A percentile compares a stretch with the other conserved stretches of the same genome.
Evolutionary conservation across 1,284 basidiomycete genomes (phyloP).

Genomic region (Phylloboletellus chloephorus): DNA sequence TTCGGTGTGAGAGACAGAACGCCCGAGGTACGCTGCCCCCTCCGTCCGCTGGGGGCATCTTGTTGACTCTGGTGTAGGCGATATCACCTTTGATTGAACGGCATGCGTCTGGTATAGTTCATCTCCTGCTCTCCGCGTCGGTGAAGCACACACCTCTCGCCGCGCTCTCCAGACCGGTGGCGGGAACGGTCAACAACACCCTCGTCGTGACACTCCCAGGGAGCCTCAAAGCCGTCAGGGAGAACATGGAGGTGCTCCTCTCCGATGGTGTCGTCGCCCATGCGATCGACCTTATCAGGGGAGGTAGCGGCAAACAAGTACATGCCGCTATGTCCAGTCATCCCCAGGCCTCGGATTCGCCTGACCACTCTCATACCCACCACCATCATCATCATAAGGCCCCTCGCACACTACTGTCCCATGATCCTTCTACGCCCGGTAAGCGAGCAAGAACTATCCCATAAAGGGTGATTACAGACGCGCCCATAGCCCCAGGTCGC

Average conservation of each 20-base stretch:
- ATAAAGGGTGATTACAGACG: not conserved
- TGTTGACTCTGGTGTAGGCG: conserved; percentile 43
- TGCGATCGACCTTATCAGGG: conserved; percentile 70
- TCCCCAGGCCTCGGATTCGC: conserved; percentile 13
- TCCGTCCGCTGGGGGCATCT: not conserved
- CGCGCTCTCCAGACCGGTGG: conserved; percentile 75
- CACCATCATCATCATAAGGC: conserved; percentile 39
- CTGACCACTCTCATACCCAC: conserved; percentile 37
- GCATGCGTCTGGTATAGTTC: conserved; percentile 73
- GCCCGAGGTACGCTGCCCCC: conserved; percentile 56
- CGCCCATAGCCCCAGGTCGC: conserved; percentile 50
- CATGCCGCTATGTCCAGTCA: conserved; percentile 42
- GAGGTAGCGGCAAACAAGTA: conserved; percentile 58
- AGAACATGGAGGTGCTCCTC: conserved; percentile 67
- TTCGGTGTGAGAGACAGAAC: conserved; percentile 76
- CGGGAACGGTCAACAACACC: conserved; percentile 63
- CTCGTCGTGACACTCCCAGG: conserved; percentile 80
- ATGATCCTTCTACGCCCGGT: conserved; percentile 66
- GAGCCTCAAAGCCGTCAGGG: conserved; percentile 77
- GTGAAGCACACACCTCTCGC: conserved; percentile 74
- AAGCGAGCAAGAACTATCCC: conserved; percentile 19
- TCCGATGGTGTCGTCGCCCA: conserved; percentile 55
- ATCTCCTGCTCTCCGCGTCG: conserved; percentile 66
- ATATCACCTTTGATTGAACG: conserved; percentile 68
- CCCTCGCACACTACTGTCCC: conserved; percentile 54